Evolutionary conservation across 768 basidiomycete species (phyloP).

Genomic region (Lactifluus piperatus): DNA sequence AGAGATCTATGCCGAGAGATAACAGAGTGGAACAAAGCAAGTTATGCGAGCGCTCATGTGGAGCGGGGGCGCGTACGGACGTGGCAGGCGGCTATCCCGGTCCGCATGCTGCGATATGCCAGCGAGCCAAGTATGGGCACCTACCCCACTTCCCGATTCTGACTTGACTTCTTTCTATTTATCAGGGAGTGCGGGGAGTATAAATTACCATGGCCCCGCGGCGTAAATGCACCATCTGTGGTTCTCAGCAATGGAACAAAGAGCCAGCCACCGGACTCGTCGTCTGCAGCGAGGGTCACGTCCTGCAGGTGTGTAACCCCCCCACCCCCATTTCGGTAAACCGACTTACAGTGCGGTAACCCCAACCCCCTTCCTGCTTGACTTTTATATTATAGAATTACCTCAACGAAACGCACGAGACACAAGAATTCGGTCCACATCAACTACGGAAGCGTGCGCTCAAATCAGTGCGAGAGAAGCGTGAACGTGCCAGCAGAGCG

Average conservation of each 20-base stretch:
- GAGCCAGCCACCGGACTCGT: constrained; percentile 73
- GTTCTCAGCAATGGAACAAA: constrained; percentile 83
- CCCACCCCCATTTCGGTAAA: not conserved
- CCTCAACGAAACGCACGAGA: constrained; percentile 67
- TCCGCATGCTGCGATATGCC: not conserved
- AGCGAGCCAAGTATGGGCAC: too few relatives aligned
- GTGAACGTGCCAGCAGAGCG: constrained; percentile 39
- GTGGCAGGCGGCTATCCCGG: not conserved
- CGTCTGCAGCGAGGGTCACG: constrained; percentile 86
- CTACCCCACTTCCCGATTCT: not conserved
- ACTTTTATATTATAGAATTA: constrained; percentile 48
- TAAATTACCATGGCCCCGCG: constrained; percentile 44
- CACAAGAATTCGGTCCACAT: constrained; percentile 55
- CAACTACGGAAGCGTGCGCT: constrained; percentile 55
- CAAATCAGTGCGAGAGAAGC: constrained; percentile 48
- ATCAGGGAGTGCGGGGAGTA: not conserved
- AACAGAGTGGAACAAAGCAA: not conserved
- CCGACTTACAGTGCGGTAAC: not conserved
- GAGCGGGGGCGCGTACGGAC: not conserved
- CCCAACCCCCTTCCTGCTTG: not conserved
- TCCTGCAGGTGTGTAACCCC: constrained; percentile 55
- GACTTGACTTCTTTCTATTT: not conserved
- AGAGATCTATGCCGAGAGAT: constrained; percentile 13
- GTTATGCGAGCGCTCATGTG: not conserved
- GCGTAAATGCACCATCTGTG: constrained; percentile 66